Conservation (phyloP, 2,329 filamentous ascomycete genomes). For the Phyllosticta citribraziliensis region DNA sequence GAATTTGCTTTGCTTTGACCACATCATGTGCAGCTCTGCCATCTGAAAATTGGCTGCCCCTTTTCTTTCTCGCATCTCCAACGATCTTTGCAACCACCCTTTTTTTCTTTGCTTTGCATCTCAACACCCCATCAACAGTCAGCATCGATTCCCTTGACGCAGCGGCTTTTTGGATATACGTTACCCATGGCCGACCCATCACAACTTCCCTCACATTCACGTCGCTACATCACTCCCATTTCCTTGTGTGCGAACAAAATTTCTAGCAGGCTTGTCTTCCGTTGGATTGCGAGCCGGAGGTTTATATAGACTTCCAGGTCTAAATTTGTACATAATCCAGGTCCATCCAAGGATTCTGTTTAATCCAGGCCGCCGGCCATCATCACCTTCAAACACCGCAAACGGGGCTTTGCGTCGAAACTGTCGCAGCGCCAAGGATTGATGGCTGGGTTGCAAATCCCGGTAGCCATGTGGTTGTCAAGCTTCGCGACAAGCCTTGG, state of each 20-base stretch:
- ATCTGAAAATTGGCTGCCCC: slow-evolving; percentile 1
- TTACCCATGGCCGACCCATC: neutral
- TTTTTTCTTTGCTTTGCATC: neutral
- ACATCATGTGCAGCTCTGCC: slow-evolving; percentile 3
- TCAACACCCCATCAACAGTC: neutral
- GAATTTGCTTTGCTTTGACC: neutral
- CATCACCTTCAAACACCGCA: neutral
- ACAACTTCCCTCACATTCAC: neutral
- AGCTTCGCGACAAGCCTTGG: neutral
- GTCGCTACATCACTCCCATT: neutral
- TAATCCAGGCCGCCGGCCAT: neutral
- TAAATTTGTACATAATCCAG: neutral
- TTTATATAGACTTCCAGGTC: neutral
- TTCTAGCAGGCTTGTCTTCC: neutral
- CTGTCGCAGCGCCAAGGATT: neutral
- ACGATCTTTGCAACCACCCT: neutral
- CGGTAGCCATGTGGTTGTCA: neutral
- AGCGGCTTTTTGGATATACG: neutral
- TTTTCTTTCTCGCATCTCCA: neutral
- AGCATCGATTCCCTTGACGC: neutral
- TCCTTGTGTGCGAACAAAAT: neutral
- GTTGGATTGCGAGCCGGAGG: neutral
- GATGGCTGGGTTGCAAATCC: neutral
- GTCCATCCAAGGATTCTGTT: neutral
- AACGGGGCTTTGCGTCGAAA: neutral